phyloP scores from a whole-genome alignment of 306 rosid genomes.

The Ormosia emarginata region DNA sequence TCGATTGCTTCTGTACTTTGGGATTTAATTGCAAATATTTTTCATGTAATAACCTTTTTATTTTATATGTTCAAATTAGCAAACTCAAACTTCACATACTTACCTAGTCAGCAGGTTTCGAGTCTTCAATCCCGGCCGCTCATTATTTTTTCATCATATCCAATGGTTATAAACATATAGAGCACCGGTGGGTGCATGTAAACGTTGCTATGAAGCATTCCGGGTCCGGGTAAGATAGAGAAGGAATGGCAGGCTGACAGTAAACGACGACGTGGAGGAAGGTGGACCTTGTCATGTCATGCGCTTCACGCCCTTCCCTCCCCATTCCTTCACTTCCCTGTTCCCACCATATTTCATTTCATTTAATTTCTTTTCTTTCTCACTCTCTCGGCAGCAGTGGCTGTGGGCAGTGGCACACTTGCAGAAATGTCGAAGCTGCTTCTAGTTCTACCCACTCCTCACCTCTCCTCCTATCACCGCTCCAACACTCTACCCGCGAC shows the following conservation, averaged over 20 bases:
- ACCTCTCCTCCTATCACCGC: conserved; percentile 30
- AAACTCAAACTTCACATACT: no score
- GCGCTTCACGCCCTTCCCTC: neutral
- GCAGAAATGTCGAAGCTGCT: conserved; percentile 62
- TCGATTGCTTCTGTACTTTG: no score
- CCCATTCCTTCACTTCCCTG: neutral
- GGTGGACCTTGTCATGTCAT: neutral
- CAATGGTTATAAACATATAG: no score
- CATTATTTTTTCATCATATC: no score
- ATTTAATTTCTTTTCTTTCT: neutral
- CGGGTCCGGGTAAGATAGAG: neutral
- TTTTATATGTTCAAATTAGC: no score
- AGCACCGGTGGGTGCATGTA: no score
- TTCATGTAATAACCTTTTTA: no score
- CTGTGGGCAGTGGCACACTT: neutral
- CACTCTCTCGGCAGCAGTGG: no score
- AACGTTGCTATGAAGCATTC: no score
- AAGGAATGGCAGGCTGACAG: conserved; percentile 3
- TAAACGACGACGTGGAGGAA: conserved; percentile 21
- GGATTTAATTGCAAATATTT: no score
- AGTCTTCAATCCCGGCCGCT: no score
- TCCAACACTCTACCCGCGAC: neutral
- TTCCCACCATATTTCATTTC: neutral
- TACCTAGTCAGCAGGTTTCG: no score
- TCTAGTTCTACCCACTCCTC: conserved; percentile 40